Percentiles rank a stretch among this genome's conserved stretches.
Evolutionary conservation across 2,329 filamentous ascomycete genomes (phyloP).

Genomic region (Phyllosticta citribraziliensis): DNA sequence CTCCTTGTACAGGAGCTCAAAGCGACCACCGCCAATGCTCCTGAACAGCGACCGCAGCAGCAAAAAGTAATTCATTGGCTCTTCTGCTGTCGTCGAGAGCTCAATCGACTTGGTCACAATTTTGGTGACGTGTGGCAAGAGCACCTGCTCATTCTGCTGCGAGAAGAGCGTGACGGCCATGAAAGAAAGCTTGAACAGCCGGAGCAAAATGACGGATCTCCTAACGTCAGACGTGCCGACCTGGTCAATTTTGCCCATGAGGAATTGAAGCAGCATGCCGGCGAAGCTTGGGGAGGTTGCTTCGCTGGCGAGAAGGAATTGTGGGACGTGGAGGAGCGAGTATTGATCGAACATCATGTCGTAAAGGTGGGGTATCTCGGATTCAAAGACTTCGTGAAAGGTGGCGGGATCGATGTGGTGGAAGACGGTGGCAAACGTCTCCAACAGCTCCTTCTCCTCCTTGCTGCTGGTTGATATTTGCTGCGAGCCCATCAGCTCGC

Average conservation of each 20-base stretch:
- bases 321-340: slow-evolving; percentile 84
- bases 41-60: slow-evolving; percentile 85
- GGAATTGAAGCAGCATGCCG: slow-evolving; percentile 92
- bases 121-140: slow-evolving; percentile 91
- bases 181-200: slow-evolving; percentile 95
- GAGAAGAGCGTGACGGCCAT: slow-evolving; percentile 98
- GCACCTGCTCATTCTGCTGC: slow-evolving; percentile 85
- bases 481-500: slow-evolving; percentile 88
- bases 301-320: slow-evolving; percentile 98
- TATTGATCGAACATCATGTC: slow-evolving; percentile 98
- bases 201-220: slow-evolving; percentile 82
- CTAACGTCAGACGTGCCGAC: slow-evolving; percentile 87
- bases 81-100: slow-evolving; percentile 86
- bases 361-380: slow-evolving; percentile 92
- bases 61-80: slow-evolving; percentile 98
- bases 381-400: slow-evolving; percentile 96
- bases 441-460: slow-evolving; percentile 93
- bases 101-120: slow-evolving; percentile 97
- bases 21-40: slow-evolving; percentile 93
- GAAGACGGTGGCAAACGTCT: slow-evolving; percentile 97
- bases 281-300: slow-evolving; percentile 96
- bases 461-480: slow-evolving; percentile 80
- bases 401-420: slow-evolving; percentile 97
- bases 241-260: slow-evolving; percentile 94
- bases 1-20: slow-evolving; percentile 97